Percentiles rank a stretch among this genome's conserved stretches.
These are phyloP conservation scores for Scheffersomyces amazonensis DNA, from an alignment of 805 yeast species.

Conservation along the genomic window DNA sequence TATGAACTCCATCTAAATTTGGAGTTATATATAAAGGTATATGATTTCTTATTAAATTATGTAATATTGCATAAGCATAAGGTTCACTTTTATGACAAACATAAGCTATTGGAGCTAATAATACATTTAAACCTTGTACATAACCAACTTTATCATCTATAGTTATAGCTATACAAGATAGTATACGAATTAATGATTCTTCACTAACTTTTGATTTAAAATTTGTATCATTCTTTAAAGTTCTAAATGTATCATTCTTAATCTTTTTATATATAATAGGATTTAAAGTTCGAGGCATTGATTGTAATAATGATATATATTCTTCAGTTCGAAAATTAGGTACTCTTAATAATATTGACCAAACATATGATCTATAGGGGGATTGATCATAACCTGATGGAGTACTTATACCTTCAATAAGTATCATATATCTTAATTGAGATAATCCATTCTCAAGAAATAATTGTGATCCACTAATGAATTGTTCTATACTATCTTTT, in stretches of 20 bases:
- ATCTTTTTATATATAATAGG: slow-evolving; percentile 65
- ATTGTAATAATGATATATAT: slow-evolving; percentile 51
- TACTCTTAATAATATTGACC: slow-evolving; percentile 73
- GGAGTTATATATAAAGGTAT: slow-evolving; percentile 80
- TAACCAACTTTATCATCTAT: slow-evolving; percentile 41
- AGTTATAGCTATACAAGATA: slow-evolving; percentile 68
- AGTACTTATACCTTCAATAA: slow-evolving; percentile 37
- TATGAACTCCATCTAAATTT: slow-evolving; percentile 76
- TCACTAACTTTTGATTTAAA: slow-evolving; percentile 72
- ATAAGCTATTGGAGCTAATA: slow-evolving; percentile 80
- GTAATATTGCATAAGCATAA: slow-evolving; percentile 74
- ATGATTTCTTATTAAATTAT: slow-evolving; percentile 54
- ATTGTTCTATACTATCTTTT: slow-evolving; percentile 37
- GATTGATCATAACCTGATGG: slow-evolving; percentile 51
- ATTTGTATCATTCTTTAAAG: slow-evolving; percentile 67
- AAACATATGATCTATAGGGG: slow-evolving; percentile 70
- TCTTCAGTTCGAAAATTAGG: slow-evolving; percentile 54
- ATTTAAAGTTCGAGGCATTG: slow-evolving; percentile 47
- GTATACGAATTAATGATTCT: slow-evolving; percentile 59
- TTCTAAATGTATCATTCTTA: slow-evolving; percentile 81
- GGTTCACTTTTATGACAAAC: slow-evolving; percentile 73
- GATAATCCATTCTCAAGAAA: slow-evolving; percentile 32
- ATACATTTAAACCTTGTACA: slow-evolving; percentile 91
- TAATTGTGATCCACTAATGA: slow-evolving; percentile 33
- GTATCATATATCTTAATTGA: slow-evolving; percentile 35